Conservation (phyloP, 176 grass and related monocot genomes). For the Triticum turgidum region DNA sequence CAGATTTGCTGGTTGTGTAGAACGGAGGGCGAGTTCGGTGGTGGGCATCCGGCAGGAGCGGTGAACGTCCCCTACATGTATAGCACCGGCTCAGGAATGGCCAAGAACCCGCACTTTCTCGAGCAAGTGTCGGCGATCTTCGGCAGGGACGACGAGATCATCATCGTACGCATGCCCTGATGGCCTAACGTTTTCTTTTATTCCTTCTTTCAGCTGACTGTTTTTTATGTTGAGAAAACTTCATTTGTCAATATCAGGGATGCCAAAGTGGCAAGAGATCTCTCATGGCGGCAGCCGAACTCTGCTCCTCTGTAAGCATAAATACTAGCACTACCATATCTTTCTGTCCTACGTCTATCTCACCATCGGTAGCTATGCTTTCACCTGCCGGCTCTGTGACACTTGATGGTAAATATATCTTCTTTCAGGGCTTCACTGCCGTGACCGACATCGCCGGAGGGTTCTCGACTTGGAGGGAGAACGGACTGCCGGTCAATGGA, state of each 20-base stretch:
- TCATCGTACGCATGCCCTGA: conserved; percentile 42
- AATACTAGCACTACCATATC: background rate
- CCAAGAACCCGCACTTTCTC: conserved; percentile 67
- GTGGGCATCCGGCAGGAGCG: conserved; percentile 59
- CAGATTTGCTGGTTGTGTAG: conserved; percentile 18
- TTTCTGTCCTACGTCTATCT: background rate
- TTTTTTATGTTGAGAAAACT: background rate
- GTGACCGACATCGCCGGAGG: conserved; percentile 72
- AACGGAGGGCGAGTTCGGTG: conserved; percentile 57
- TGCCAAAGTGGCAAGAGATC: conserved; percentile 85
- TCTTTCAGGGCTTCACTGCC: conserved; percentile 58
- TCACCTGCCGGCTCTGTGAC: too few species aligned
- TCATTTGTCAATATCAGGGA: conserved; percentile 40
- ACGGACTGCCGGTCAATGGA: conserved; percentile 40
- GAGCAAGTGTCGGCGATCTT: conserved; percentile 57
- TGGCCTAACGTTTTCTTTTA: too few species aligned
- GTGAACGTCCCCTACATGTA: conserved; percentile 78
- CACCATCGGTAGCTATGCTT: background rate
- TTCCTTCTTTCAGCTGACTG: background rate
- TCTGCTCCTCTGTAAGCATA: conserved; percentile 61
- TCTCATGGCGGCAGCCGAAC: conserved; percentile 73
- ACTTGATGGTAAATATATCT: background rate
- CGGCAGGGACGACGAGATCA: conserved; percentile 57
- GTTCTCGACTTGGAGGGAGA: conserved; percentile 66
- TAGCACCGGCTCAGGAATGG: conserved; percentile 60